phyloP scores from a whole-genome alignment of 495 filamentous ascomycete genomes.

The Aspergillus ellipticus region DNA sequence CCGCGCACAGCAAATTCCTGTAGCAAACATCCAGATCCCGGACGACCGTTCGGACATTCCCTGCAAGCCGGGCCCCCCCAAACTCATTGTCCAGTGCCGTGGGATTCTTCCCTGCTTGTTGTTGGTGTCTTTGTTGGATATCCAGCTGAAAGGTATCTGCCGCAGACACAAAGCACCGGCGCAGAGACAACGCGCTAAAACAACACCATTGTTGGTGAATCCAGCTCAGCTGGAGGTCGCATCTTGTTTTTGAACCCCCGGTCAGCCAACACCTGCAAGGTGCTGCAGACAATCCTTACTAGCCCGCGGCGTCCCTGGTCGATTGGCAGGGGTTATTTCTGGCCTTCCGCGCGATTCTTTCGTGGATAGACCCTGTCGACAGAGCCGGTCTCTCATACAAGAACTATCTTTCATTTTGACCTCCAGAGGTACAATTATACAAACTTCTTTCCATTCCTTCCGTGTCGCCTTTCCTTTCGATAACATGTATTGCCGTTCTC shows the following conservation, averaged over 20 bases:
- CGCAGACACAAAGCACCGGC: not conserved
- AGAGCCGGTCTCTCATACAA: conserved; percentile 25
- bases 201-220: conserved; percentile 7
- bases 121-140: not conserved
- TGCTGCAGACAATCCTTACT: not conserved
- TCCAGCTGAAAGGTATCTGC: no score
- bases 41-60: conserved; percentile 1
- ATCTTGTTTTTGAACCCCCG: not conserved
- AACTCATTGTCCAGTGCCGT: not conserved
- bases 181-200: conserved; percentile 3
- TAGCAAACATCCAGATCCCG: not conserved
- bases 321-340: not conserved
- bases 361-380: conserved; percentile 4
- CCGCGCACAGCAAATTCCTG: conserved; percentile 12
- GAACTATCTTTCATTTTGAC: not conserved
- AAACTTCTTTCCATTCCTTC: not conserved
- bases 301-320: not conserved
- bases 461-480: not conserved
- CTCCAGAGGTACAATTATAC: not conserved
- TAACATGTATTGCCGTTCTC: conserved; percentile 13
- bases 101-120: not conserved
- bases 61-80: not conserved
- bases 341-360: conserved; percentile 6
- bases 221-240: not conserved
- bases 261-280: not conserved